Base-by-base conservation (phyloP, 1,284 basidiomycete genomes). In the Pyrrhoderma noxium region DNA sequence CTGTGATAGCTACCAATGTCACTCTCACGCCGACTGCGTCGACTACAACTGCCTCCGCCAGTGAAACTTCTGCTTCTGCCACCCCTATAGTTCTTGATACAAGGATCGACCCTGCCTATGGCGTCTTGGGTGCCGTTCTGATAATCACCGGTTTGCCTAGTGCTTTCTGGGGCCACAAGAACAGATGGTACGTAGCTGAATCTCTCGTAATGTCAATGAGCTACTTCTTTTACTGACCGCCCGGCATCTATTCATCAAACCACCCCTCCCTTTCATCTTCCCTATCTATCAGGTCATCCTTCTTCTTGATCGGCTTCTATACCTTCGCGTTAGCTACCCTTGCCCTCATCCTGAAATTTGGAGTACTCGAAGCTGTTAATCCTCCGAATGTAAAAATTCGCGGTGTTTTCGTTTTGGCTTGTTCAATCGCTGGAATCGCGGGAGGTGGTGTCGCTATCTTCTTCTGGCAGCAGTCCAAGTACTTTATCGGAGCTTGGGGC, bases 261-360 rank as follows among this genome's bases (percentile, higher is more conserved):
- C 16, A 11, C 35, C 35, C 9, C 16, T 37, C 35, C 9, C 16
- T 37, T 16, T 16, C 16, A 16, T 37, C 35, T 9, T 37, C 35
- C 16, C 9, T 11, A 18, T 18, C 21, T 36, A 35, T 36, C 64
- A 90, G 89, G 86, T 87, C 90, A n/a, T 92, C 91, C 7, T 85
- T 93, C 70, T 94, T 94, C 65, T 75, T 95, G 61, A 85, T 89
- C 57, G 89, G 93, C 42, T 93, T 91, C 66, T 97, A 95, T 69
- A 80, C 89, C 43, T 73, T 93, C 46, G 80, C 91, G 11, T 78
- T 96, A 55, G 82, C 89, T 62, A 90, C 89, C 63, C 75, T 92
- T 60, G 84, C 91, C 57, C 79, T 97, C 62, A 92, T 97, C 61
- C 75, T 94, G 64, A 85, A 87, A 59, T 94, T 94, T 62, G 94